A percentile compares a stretch with the other conserved stretches of the same genome.
Conservation (phyloP, 257 asterid species). For the Scutellaria minor region DNA sequence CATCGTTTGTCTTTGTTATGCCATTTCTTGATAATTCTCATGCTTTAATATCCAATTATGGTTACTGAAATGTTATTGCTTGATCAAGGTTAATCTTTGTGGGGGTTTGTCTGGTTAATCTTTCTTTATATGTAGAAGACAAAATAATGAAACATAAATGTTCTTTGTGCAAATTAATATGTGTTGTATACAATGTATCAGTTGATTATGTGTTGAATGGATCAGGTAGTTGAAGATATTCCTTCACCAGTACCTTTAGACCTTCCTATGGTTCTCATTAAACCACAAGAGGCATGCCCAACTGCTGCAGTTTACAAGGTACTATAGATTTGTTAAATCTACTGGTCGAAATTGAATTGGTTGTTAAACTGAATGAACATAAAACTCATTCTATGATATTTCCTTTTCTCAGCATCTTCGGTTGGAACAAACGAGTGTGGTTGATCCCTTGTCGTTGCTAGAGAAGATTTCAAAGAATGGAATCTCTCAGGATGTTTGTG, state of each 20-base stretch:
- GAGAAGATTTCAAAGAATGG: constrained; percentile 73
- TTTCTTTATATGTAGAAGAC: not conserved
- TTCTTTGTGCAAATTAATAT: constrained; percentile 15
- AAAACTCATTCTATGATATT: constrained; percentile 17
- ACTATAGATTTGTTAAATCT: constrained; percentile 11
- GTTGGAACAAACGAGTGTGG: constrained; percentile 66
- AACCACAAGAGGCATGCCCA: constrained; percentile 90
- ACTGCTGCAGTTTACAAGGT: constrained; percentile 99
- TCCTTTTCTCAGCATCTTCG: constrained; percentile 62
- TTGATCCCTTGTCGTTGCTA: constrained; percentile 81
- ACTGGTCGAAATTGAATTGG: constrained; percentile 11
- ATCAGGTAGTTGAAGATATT: constrained; percentile 86
- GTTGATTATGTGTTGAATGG: constrained; percentile 19
- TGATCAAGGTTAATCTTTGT: not conserved
- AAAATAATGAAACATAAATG: constrained; percentile 2
- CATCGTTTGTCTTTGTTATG: constrained; percentile 4
- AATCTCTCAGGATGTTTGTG: constrained; percentile 84
- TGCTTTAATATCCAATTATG: constrained; percentile 7
- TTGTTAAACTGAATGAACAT: not conserved
- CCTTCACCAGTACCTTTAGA: constrained; percentile 61
- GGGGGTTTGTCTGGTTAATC: not conserved
- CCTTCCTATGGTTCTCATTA: constrained; percentile 89
- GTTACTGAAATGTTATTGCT: not conserved
- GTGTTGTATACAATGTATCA: not conserved
- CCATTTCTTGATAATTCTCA: not conserved